phyloP scores from a whole-genome alignment of 345 rosid genomes.

The Balakata baccata region DNA sequence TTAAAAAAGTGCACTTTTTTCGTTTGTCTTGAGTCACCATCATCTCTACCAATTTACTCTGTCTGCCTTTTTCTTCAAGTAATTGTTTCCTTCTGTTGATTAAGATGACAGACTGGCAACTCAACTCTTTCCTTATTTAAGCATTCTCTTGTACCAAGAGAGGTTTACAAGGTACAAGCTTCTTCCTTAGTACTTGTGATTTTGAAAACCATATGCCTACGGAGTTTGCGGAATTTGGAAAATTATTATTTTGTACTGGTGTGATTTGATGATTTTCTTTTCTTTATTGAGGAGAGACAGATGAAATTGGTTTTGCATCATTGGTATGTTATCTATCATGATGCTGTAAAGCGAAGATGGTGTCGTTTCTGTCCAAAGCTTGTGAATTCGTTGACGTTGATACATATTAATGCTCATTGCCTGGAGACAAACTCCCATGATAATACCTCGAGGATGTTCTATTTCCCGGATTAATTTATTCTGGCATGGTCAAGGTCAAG shows the following conservation, averaged over 20 bases:
- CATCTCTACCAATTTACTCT: not conserved
- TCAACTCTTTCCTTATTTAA: not conserved
- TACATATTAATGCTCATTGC: too few species aligned
- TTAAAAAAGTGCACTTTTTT: conserved; percentile 18
- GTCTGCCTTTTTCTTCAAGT: not conserved
- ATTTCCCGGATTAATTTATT: too few species aligned
- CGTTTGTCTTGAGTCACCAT: not conserved
- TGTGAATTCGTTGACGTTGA: not conserved
- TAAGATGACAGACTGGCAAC: not conserved
- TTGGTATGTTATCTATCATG: not conserved
- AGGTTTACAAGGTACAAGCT: not conserved
- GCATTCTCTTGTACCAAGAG: not conserved
- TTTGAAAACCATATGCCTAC: not conserved
- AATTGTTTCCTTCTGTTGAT: not conserved
- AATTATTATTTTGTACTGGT: not conserved
- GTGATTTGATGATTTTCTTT: not conserved
- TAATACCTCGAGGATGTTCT: too few species aligned
- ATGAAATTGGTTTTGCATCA: not conserved
- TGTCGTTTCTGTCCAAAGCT: not conserved
- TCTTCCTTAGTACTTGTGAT: not conserved
- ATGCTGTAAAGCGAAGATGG: not conserved
- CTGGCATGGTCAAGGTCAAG: too few species aligned
- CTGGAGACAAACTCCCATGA: too few species aligned
- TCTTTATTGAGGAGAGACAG: not conserved
- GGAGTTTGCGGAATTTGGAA: not conserved